Base-by-base conservation (phyloP, 768 basidiomycete species). In the Rhodotorula taiwanensis region DNA sequence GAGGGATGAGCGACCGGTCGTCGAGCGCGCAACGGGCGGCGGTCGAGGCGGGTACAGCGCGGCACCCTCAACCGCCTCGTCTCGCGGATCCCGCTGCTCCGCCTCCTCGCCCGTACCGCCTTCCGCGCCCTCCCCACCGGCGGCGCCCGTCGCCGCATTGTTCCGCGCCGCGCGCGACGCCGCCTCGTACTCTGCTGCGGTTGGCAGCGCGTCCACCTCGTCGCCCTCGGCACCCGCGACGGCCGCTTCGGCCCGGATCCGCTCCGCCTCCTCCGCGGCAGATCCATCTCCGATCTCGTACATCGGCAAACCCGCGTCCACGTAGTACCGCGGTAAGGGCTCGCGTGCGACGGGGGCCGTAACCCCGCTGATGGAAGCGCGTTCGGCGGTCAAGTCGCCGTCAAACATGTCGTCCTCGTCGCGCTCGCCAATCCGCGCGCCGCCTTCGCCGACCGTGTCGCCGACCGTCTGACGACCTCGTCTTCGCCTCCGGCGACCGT, bases 381-480 rank as follows among this genome's bases (percentile, higher is more conserved):
- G 45, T 25, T 41, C 56, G 20, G 20, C 42, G 7, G 20, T 16
- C 11, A n/a, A 30, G 4, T 41, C 28, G 39, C 56, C 66, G 18
- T 62, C 66, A 43, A 52, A 59, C 1, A 23, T 43, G 34, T 67
- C 66, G 31, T 67, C 66, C 25, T 42, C 49, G 45, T 67, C 66
- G 20, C 61, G 21, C 16, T 28, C 49, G 4, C 66, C 66, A 1
- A 55, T 23, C 25, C 66, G 33, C 1, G 49, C 25, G 1, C 66
- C 66, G 7, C 66, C 66, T 14, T 53, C 52, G 6, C 58, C 66
- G 16, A 67, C 43, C 27, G 60, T 62, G 11, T 59, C 60, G 23
- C 66, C 66, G 1, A 55, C 49, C 9, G 66, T 67, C 52, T 62
- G 53, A 1, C 58, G 47, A 4, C 62, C 39, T 7, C 66, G 49